Evolutionary conservation across 2,329 filamentous ascomycete genomes (phyloP), one percentile per base, ranked within the genome.

Genomic region (Diaporthe longicolla): DNA sequence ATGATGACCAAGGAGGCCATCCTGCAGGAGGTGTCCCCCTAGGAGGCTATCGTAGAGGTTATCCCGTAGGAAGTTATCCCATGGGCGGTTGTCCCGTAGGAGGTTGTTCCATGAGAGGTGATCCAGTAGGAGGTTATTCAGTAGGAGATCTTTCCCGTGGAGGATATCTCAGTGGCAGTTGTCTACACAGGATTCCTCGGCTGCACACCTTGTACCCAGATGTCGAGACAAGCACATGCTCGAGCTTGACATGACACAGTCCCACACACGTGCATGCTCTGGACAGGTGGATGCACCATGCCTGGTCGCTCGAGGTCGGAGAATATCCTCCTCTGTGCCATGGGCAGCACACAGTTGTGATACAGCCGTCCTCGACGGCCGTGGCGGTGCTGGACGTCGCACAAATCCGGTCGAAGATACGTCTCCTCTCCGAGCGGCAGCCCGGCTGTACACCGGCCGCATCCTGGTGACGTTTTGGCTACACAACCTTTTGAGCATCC

Each of bases 361-460:
- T 21, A 61, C 35, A 59, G 13, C 29, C 55, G 35, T 48, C 19
- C 59, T 55, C 48, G 37, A 54, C 48, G 37, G 58, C 58, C 17
- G 68, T 58, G 32, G 58, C 57, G 32, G 32, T 21, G 32, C 21
- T 59, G 48, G n/a, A 54, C 45, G 63, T 68, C 26, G 48, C 63
- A 68, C 71, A 73, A 57, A n/a, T 63, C 72, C 74, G 74, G 72
- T 75, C 74, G 74, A 71, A 75, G 45, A 73, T 75, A 75, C 74
- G 74, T 69, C 50, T 59, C 26, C 55, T 35, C 63, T 52, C 74
- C 72, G 74, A 61, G 37, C 45, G 45, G 65, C 50, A 45, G 35
- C 37, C 58, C 37, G 70, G n/a, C 57, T 37, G 54, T 15, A 45
- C 24, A 61, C 55, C 55, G 54, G 26, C 35, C 55, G 61, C 26